These are phyloP conservation scores for Adansonia madagascariensis DNA, from an alignment of 441 rosid species.

Conservation along the genomic window DNA sequence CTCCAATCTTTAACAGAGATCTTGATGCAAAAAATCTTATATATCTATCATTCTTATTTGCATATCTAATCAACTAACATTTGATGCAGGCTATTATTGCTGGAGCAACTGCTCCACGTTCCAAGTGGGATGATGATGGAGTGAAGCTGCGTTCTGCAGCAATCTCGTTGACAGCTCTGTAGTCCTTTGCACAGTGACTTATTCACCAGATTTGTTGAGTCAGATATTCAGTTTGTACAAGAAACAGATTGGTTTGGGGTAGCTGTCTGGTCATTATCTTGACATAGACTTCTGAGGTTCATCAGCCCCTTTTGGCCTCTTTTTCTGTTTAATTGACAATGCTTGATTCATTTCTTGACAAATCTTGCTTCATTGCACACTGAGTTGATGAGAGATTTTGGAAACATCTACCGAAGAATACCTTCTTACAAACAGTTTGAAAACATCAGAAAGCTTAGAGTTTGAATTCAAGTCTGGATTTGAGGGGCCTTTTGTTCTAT, in stretches of 20 bases:
- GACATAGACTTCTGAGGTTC: not conserved
- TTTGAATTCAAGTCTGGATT: not conserved
- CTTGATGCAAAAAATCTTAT: not conserved
- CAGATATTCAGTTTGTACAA: not conserved
- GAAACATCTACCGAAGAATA: not conserved
- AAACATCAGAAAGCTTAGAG: not conserved
- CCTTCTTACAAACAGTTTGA: not conserved
- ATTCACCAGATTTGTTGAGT: slow-evolving; percentile 33
- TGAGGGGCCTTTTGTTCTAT: not conserved
- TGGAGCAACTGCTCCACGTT: slow-evolving; percentile 87
- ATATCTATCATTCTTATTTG: not conserved
- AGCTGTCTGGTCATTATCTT: not conserved
- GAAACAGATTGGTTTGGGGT: not conserved
- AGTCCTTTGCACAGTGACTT: slow-evolving; percentile 24
- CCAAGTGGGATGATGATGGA: slow-evolving; percentile 81
- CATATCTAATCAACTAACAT: not conserved
- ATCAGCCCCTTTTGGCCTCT: not conserved
- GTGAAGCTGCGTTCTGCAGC: slow-evolving; percentile 89
- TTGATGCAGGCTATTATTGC: slow-evolving; percentile 64
- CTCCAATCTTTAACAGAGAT: not conserved
- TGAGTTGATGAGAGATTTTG: too few relatives aligned
- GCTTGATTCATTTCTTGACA: not conserved
- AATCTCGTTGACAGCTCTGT: slow-evolving; percentile 64
- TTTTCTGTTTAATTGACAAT: not conserved
- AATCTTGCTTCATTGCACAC: not conserved